Evolutionary conservation across 345 rosid genomes (phyloP).

Genomic region (Populus tremula): DNA sequence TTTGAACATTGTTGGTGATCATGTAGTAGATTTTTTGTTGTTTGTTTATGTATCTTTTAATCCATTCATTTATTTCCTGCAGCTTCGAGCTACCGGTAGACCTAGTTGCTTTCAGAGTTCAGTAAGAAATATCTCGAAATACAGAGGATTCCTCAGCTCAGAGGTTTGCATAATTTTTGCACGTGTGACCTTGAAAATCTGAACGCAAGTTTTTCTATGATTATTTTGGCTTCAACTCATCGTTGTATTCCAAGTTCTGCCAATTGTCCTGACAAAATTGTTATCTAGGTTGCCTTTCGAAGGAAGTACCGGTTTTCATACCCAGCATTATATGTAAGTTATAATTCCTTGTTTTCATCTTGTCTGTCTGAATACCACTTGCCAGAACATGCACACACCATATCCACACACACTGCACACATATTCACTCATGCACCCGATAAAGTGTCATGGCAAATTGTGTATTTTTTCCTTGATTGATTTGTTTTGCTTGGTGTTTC

Average conservation of each 20-base stretch:
- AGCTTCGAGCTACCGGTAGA: constrained; percentile 40
- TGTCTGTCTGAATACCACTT: not conserved
- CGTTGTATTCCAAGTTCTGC: not conserved
- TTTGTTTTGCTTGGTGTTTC: constrained; percentile 8
- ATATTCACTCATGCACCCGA: too few relatives aligned
- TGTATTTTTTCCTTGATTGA: not conserved
- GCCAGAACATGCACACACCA: not conserved
- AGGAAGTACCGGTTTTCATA: constrained; percentile 38
- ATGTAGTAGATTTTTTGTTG: not conserved
- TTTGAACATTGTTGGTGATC: not conserved
- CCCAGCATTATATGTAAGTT: constrained; percentile 49
- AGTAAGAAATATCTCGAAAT: constrained; percentile 35
- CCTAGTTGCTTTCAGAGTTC: constrained; percentile 36
- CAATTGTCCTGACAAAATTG: not conserved
- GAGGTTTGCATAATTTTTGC: constrained; percentile 47
- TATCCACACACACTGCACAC: not conserved
- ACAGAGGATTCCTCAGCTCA: constrained; percentile 41
- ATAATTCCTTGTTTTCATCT: constrained; percentile 2
- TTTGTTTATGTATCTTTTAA: not conserved
- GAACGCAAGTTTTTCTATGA: not conserved
- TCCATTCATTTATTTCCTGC: constrained; percentile 13
- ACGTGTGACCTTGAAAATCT: not conserved
- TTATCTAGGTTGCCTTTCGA: constrained; percentile 40
- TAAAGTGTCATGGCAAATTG: not conserved
- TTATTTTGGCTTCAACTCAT: not conserved